Base-by-base conservation (phyloP, 495 filamentous ascomycete genomes). In the Tuber borchii region DNA sequence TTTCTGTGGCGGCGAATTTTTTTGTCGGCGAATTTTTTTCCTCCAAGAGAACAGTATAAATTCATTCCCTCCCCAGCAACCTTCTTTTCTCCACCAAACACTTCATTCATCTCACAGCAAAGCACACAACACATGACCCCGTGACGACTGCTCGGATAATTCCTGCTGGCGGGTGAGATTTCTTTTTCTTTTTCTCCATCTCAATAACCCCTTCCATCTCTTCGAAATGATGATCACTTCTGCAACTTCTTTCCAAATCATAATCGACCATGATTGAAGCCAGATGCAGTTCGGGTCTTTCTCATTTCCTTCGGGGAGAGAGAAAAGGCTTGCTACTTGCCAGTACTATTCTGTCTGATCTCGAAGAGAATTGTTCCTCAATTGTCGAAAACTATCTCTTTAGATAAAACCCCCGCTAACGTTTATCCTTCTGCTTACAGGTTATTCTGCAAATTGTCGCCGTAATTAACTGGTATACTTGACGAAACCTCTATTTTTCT, bases 171-270 rank as follows among this genome's bases (percentile, higher is more conserved):
- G 72, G 46, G 78, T 79, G 5, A 22, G 31, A 22, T n/a, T 37
- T 44, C 71, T 39, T 39, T 34, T 34, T 16, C 26, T 8, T 34
- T 65, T 7, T 34, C 56, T 34, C 56, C 26, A 31, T 34, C 1
- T 34, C 26, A 65, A 71, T n/a, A 10, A 71, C 31, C 37, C 70
- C 70, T 45, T 37, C 43, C 39, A 45, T 69, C 43, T 71, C 77
- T 82, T 79, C 70, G 45, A 73, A 79, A 79, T 79, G 78, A 78
- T 83, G 82, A 83, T 79, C 78, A 74, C 75, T 77, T 77, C 72
- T 76, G 81, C 82, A 79, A 75, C 81, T 83, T 83, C 81, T 83
- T 83, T 83, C 81, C 82, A 76, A 82, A 77, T 81, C 82, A 73
- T 77, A 83, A 77, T 81, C 82, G 82, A 80, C 78, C 81, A 82